Conservation (phyloP, 148 eudicot genomes). For the Cornus suecica region DNA sequence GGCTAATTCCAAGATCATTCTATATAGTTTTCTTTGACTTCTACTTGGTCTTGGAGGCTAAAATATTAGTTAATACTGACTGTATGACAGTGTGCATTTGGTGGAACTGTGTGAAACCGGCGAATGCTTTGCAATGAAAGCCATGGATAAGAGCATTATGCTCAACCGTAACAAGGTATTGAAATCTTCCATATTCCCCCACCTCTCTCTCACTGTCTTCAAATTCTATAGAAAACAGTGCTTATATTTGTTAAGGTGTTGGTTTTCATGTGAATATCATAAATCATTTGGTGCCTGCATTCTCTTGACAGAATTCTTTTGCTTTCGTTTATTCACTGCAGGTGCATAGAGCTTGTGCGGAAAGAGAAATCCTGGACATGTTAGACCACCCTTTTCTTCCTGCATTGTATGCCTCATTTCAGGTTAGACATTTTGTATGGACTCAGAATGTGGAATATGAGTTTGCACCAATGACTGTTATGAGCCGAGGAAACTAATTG, state of each 20-base stretch:
- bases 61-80: neutral
- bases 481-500: neutral
- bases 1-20: neutral
- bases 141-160: constrained; percentile 93
- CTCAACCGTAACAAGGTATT: constrained; percentile 91
- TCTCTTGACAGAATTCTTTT: constrained; percentile 1
- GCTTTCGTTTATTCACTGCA: constrained; percentile 30
- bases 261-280: neutral
- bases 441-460: neutral
- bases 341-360: constrained; percentile 99
- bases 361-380: constrained; percentile 89
- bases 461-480: neutral
- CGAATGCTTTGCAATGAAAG: constrained; percentile 87
- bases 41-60: neutral
- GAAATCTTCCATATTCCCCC: neutral
- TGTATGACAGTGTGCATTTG: constrained; percentile 80
- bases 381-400: constrained; percentile 99
- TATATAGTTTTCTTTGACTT: neutral
- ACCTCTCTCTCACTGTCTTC: neutral
- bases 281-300: neutral
- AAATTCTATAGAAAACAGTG: neutral
- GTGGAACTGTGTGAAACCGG: constrained; percentile 86
- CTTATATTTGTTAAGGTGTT: neutral
- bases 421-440: constrained; percentile 41
- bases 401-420: constrained; percentile 97